Evolutionary conservation across 257 asterid species (phyloP).

Genomic region (Nicotiana paniculata): DNA sequence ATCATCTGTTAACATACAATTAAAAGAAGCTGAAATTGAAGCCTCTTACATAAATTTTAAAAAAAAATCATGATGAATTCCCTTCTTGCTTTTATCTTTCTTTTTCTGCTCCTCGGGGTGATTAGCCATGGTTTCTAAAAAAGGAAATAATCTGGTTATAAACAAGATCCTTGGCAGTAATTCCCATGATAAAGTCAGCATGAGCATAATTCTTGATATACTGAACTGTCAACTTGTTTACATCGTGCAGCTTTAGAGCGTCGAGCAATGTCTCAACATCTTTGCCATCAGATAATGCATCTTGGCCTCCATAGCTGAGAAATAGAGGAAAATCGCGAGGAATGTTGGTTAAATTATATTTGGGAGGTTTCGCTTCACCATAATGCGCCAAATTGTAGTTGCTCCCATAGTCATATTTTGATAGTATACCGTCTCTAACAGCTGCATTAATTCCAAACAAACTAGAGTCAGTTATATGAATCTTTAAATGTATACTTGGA

Average conservation of each 20-base stretch:
- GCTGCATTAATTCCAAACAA: conserved; percentile 22
- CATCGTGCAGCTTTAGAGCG: conserved; percentile 26
- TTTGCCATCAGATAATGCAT: conserved; percentile 34
- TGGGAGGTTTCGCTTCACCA: conserved; percentile 50
- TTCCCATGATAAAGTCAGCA: conserved; percentile 38
- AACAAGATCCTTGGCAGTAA: conserved; percentile 43
- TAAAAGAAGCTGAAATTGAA: background rate
- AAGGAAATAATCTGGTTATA: conserved; percentile 44
- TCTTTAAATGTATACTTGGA: too few relatives aligned
- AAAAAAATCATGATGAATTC: background rate
- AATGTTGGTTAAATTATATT: conserved; percentile 35
- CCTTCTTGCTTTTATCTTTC: background rate
- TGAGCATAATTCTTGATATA: conserved; percentile 47
- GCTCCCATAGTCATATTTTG: conserved; percentile 46
- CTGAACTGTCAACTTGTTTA: conserved; percentile 38
- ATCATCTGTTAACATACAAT: background rate
- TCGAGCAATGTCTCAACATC: conserved; percentile 43
- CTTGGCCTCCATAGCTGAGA: conserved; percentile 54
- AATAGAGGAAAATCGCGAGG: conserved; percentile 41
- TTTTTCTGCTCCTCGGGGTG: background rate
- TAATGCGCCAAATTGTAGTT: conserved; percentile 35
- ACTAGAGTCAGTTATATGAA: too few relatives aligned
- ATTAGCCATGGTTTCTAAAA: conserved; percentile 14
- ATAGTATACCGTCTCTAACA: conserved; percentile 38
- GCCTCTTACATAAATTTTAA: background rate